Base-by-base conservation (phyloP, 495 filamentous ascomycete genomes). In the Penicillium angulare region DNA sequence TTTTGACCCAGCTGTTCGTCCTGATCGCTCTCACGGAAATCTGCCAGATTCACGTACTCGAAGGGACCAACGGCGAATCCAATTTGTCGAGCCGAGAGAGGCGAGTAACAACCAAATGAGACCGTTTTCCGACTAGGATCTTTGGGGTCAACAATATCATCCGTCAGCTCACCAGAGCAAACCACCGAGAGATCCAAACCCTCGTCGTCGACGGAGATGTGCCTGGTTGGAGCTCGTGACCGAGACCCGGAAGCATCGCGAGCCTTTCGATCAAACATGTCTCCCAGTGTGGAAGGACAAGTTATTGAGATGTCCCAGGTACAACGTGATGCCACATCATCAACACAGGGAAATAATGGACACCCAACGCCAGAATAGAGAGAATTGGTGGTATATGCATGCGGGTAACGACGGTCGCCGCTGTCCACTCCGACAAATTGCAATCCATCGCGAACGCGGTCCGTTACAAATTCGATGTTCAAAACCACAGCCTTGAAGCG, bases 41-140 rank as follows among this genome's bases (percentile, higher is more conserved):
- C 88, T 7, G 89, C 86, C 7, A 99, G 73, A 60, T 97, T 90
- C 41, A 96, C 81, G 58, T 90, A 85, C 63, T 97, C 90, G 63
- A 99, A 99, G 12, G 95, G 93, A 0, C 95, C 93, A 22, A 97
- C 80, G 9, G 87, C 88, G 65, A 99, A 92, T 2, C 90, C 89
- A 57, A 99, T 83, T 61, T 97, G 90, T 45, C 89, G 86, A 4
- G 92, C 82, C 3, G 90, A 83, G 2, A 93, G 79, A 21, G 87
- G 79, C 29, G 81, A 81, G 29, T 78, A 71, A 48, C 83, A 83
- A 22, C 80, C 80, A 60, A 97, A 99, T 0, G 86, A 87, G 51
- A 91, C 86, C 7, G 84, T 89, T 63, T 93, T 96, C 61, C 87
- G 89, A 17, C 77, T 84, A 27, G 85, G 67, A 53, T 97, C 87